A percentile compares a stretch with the other conserved stretches of the same genome.
These are phyloP conservation scores for Chrysoporthe deuterocubensis DNA, from an alignment of 2,329 filamentous ascomycete species.

Conservation along the genomic window DNA sequence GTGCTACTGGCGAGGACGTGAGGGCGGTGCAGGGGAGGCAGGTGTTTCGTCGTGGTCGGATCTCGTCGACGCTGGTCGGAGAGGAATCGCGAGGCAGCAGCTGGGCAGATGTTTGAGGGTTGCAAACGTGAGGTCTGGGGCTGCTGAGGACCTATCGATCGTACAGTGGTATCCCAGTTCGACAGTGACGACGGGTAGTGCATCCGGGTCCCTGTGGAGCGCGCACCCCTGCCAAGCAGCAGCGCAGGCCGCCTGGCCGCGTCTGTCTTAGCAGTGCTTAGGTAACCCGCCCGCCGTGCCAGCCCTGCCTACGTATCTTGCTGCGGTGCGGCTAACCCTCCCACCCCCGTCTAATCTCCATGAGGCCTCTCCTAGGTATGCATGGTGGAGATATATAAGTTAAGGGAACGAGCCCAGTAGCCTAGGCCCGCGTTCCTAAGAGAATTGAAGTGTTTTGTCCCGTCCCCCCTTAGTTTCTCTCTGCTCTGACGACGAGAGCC, in stretches of 20 bases:
- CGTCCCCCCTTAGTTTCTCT: too few relatives aligned
- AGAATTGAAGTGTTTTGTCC: too few relatives aligned
- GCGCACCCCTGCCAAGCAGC: constrained; percentile 4
- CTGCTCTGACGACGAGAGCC: too few relatives aligned
- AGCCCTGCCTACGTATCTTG: background rate
- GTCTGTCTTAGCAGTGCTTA: background rate
- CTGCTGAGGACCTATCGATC: background rate
- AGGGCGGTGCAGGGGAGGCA: background rate
- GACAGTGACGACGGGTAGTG: constrained; percentile 3
- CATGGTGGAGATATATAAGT: too few relatives aligned
- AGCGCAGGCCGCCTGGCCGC: background rate
- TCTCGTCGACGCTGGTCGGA: background rate
- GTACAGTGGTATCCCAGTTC: background rate
- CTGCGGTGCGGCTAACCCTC: too few relatives aligned
- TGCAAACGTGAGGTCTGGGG: constrained; percentile 8
- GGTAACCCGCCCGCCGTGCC: background rate
- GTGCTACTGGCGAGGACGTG: background rate
- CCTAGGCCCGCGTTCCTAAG: too few relatives aligned
- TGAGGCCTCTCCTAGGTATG: too few relatives aligned
- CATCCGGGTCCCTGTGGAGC: background rate
- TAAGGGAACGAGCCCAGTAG: too few relatives aligned
- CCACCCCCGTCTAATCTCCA: too few relatives aligned
- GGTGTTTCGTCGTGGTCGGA: background rate
- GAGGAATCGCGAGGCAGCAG: constrained; percentile 1
- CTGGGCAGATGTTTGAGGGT: background rate